Percentiles rank a stretch among this genome's conserved stretches.
Conservation (phyloP, 2,329 filamentous ascomycete species). For the Paramyrothecium sp. region DNA sequence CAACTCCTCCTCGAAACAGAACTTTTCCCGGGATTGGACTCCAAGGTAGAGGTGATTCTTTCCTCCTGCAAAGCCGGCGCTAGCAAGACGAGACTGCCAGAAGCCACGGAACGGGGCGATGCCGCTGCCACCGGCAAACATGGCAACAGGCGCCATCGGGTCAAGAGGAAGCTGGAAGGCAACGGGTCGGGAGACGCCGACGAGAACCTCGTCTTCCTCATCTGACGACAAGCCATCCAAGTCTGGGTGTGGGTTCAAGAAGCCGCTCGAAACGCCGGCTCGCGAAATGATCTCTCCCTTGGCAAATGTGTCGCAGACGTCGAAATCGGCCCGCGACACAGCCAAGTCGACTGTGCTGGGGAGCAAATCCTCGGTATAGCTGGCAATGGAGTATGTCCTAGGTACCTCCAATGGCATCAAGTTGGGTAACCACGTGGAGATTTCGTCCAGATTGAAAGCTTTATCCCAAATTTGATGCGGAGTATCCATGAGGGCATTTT, state of each 20-base stretch:
- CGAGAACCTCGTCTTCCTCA: constrained; percentile 46
- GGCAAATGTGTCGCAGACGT: constrained; percentile 41
- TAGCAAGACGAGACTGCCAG: constrained; percentile 43
- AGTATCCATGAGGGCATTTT: constrained; percentile 46
- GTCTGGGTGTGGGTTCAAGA: constrained; percentile 44
- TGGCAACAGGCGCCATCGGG: constrained; percentile 46
- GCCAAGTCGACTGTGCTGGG: constrained; percentile 50
- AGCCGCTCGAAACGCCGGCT: constrained; percentile 50
- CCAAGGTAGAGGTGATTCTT: constrained; percentile 50
- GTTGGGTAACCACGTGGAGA: constrained; percentile 43
- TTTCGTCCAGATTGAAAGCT: constrained; percentile 43
- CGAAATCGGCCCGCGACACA: constrained; percentile 49
- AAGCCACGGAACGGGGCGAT: constrained; percentile 54
- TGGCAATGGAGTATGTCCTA: constrained; percentile 53
- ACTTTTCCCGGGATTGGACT: constrained; percentile 49
- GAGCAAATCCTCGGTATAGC: constrained; percentile 46
- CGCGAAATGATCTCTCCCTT: constrained; percentile 28
- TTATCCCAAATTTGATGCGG: constrained; percentile 48
- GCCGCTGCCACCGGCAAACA: constrained; percentile 53
- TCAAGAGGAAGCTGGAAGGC: constrained; percentile 52
- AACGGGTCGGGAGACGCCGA: constrained; percentile 51
- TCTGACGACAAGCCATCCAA: constrained; percentile 35
- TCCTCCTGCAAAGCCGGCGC: constrained; percentile 34
- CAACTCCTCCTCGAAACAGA: constrained; percentile 18
- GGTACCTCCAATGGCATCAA: constrained; percentile 48